Percentiles rank a stretch among this genome's conserved stretches.
Conservation (phyloP, 331 rosid genomes). For the Saraca asoca region DNA sequence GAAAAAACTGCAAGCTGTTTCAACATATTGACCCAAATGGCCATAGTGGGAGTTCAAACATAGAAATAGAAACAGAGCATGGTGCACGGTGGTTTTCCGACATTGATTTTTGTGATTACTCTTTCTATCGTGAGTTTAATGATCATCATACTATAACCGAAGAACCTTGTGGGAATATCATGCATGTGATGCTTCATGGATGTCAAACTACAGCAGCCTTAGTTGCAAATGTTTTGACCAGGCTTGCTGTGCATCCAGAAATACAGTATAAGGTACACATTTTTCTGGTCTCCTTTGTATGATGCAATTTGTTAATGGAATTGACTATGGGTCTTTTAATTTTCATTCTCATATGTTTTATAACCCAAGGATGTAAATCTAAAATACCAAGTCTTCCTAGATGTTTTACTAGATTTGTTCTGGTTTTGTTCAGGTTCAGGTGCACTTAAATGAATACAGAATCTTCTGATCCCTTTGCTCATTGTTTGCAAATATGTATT, state of each 20-base stretch:
- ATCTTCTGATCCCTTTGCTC: conserved; percentile 10
- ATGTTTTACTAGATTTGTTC: background rate
- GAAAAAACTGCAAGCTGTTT: conserved; percentile 48
- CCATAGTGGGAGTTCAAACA: conserved; percentile 31
- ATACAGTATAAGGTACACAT: conserved; percentile 70
- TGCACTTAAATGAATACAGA: no score
- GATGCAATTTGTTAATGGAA: conserved; percentile 4
- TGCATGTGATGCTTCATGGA: conserved; percentile 85
- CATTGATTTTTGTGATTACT: conserved; percentile 34
- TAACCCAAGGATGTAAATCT: conserved; percentile 10
- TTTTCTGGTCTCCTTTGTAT: background rate
- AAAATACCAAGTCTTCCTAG: background rate
- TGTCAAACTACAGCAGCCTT: conserved; percentile 64
- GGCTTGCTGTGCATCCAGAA: conserved; percentile 57
- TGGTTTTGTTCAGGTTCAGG: background rate
- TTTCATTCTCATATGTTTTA: conserved; percentile 18
- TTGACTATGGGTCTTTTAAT: conserved; percentile 4
- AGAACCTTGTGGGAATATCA: conserved; percentile 62
- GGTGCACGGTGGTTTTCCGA: conserved; percentile 42
- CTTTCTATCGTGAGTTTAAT: conserved; percentile 43
- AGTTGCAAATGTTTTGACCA: conserved; percentile 55
- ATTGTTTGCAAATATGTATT: conserved; percentile 10
- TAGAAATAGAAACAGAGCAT: conserved; percentile 39
- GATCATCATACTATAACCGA: conserved; percentile 45
- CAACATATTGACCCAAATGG: conserved; percentile 32